Evolutionary conservation across 345 rosid genomes (phyloP).

Genomic region (Adansonia digitata): DNA sequence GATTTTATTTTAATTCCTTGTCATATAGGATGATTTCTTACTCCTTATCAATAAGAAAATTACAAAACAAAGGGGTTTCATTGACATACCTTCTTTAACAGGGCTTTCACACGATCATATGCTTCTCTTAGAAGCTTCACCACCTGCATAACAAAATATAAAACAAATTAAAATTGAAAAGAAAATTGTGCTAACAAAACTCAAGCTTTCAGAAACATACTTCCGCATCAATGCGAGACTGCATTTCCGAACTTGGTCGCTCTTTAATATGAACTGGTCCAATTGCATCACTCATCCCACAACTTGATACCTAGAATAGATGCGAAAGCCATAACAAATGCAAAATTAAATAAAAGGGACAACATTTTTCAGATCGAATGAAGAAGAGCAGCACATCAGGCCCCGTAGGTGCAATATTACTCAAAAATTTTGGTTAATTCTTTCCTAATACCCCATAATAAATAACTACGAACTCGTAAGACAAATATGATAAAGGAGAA

Average conservation of each 20-base stretch:
- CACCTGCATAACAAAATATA: slow-evolving; percentile 44
- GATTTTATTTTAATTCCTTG: neutral
- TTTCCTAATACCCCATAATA: neutral
- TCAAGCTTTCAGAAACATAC: slow-evolving; percentile 32
- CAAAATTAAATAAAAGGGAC: neutral
- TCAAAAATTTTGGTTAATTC: neutral
- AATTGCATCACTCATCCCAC: slow-evolving; percentile 11
- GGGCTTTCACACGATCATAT: slow-evolving; percentile 81
- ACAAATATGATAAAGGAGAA: neutral
- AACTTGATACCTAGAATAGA: neutral
- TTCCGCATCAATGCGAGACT: slow-evolving; percentile 93
- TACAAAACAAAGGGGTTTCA: neutral
- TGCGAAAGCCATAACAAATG: neutral
- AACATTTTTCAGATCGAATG: neutral
- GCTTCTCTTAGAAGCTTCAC: slow-evolving; percentile 91
- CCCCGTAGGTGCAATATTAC: neutral
- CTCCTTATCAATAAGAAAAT: neutral
- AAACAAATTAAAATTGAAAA: slow-evolving; percentile 11
- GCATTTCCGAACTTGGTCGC: slow-evolving; percentile 93
- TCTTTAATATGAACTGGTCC: slow-evolving; percentile 96
- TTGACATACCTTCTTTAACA: slow-evolving; percentile 69
- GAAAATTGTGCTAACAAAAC: neutral
- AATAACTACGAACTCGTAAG: neutral
- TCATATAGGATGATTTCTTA: neutral
- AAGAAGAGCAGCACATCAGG: neutral